Conservation (phyloP, 2,329 filamentous ascomycete species). For the Penicillium polonicum region DNA sequence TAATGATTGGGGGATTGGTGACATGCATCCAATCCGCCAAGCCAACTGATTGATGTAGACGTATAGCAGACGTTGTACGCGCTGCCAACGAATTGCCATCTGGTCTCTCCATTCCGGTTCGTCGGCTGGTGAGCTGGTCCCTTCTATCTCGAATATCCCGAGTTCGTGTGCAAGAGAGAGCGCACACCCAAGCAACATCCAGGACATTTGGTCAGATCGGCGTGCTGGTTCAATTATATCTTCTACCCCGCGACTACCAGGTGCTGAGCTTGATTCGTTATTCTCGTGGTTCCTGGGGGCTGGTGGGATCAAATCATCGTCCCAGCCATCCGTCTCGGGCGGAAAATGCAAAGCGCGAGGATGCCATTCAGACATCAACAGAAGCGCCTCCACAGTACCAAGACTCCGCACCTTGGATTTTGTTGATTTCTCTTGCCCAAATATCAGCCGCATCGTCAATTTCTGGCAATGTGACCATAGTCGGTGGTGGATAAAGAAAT, state of each 20-base stretch:
- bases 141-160: constrained; percentile 50
- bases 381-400: constrained; percentile 54
- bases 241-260: constrained; percentile 49
- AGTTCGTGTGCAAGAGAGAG: constrained; percentile 54
- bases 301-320: constrained; percentile 52
- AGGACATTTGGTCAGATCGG: constrained; percentile 59
- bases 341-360: constrained; percentile 56
- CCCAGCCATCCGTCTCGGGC: constrained; percentile 55
- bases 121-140: constrained; percentile 24
- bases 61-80: constrained; percentile 42
- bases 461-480: constrained; percentile 57
- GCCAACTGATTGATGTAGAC: constrained; percentile 54
- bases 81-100: constrained; percentile 34
- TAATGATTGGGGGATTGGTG: constrained; percentile 50
- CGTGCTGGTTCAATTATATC: constrained; percentile 57
- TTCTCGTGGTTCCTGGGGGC: constrained; percentile 36
- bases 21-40: constrained; percentile 52
- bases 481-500: constrained; percentile 55
- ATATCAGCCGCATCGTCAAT: constrained; percentile 53
- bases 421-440: constrained; percentile 54
- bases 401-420: constrained; percentile 51
- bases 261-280: constrained; percentile 25
- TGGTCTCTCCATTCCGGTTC: constrained; percentile 32
- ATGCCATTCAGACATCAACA: constrained; percentile 59
- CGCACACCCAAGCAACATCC: constrained; percentile 58